Conservation (phyloP, 371 early-diverging fungal genomes). For the Mucor sp. region DNA sequence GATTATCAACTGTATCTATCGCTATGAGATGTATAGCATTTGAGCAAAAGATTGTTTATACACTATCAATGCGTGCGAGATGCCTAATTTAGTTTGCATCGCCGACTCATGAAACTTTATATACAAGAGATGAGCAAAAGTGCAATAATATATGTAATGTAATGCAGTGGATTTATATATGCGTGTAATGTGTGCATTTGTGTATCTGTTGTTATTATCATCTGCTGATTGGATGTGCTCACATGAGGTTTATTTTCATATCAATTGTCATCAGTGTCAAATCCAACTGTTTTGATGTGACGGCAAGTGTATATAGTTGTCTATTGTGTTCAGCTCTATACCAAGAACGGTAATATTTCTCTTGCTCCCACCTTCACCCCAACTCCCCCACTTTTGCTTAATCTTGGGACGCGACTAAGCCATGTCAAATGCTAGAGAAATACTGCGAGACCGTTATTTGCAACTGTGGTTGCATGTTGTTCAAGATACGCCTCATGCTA, state of each 20-base stretch:
- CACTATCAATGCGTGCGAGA: slow-evolving; percentile 3
- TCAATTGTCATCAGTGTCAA: slow-evolving; percentile 2
- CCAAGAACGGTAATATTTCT: background rate
- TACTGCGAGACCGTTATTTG: slow-evolving; percentile 45
- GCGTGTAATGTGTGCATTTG: background rate
- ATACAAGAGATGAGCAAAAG: background rate
- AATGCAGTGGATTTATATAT: background rate
- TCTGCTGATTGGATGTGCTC: background rate
- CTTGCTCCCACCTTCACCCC: background rate
- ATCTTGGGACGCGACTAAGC: background rate
- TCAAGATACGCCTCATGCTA: slow-evolving; percentile 22
- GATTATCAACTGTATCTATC: background rate
- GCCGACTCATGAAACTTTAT: slow-evolving; percentile 13
- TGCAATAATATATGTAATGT: background rate
- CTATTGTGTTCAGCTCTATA: background rate
- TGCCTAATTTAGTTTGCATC: slow-evolving; percentile 10
- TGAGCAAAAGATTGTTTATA: background rate
- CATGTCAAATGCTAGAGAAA: slow-evolving; percentile 15
- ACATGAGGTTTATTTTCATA: slow-evolving; percentile 1
- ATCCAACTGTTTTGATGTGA: slow-evolving; percentile 1
- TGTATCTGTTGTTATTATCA: slow-evolving; percentile 2
- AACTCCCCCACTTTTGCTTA: background rate
- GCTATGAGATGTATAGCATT: background rate
- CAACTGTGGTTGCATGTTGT: slow-evolving; percentile 44
- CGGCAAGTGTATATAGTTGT: background rate